Evolutionary conservation across 108 stramenopile genomes (phyloP).

Genomic region (Cyclostephanos invisitatus): DNA sequence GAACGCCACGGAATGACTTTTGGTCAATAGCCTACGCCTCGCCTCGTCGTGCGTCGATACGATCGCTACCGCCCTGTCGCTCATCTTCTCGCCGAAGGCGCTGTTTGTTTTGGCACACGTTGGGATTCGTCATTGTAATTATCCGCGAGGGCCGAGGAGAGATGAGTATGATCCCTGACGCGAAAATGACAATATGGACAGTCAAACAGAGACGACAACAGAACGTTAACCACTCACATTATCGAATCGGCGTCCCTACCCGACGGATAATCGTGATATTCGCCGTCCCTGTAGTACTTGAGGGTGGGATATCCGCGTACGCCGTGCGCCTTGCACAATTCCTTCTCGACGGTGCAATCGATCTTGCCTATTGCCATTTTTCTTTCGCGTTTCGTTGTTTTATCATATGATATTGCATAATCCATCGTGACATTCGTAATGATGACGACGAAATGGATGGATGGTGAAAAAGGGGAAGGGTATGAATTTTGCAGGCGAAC

Average conservation of each 20-base stretch:
- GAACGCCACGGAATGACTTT: slow-evolving; percentile 55
- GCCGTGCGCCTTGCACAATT: slow-evolving; percentile 58
- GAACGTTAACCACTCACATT: slow-evolving; percentile 45
- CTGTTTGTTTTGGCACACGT: slow-evolving; percentile 13
- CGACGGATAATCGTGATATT: slow-evolving; percentile 65
- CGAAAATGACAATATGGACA: neutral
- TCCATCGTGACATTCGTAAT: too few relatives aligned
- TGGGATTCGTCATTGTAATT: too few relatives aligned
- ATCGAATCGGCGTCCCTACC: slow-evolving; percentile 65
- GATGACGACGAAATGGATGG: too few relatives aligned
- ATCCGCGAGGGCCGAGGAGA: neutral
- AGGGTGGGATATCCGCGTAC: slow-evolving; percentile 83
- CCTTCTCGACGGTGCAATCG: slow-evolving; percentile 77
- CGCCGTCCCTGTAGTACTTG: slow-evolving; percentile 72
- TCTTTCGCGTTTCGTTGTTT: neutral
- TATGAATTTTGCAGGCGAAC: too few relatives aligned
- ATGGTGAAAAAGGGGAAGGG: too few relatives aligned
- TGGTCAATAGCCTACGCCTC: slow-evolving; percentile 35
- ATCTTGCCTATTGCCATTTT: slow-evolving; percentile 86
- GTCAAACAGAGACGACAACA: too few relatives aligned
- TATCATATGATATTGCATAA: too few relatives aligned
- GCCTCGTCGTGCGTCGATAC: slow-evolving; percentile 58
- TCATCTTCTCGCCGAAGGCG: slow-evolving; percentile 74
- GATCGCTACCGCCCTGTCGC: slow-evolving; percentile 50
- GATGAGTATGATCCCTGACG: neutral